Conservation (phyloP, 345 rosid genomes). For the Rhizophora mangle region DNA sequence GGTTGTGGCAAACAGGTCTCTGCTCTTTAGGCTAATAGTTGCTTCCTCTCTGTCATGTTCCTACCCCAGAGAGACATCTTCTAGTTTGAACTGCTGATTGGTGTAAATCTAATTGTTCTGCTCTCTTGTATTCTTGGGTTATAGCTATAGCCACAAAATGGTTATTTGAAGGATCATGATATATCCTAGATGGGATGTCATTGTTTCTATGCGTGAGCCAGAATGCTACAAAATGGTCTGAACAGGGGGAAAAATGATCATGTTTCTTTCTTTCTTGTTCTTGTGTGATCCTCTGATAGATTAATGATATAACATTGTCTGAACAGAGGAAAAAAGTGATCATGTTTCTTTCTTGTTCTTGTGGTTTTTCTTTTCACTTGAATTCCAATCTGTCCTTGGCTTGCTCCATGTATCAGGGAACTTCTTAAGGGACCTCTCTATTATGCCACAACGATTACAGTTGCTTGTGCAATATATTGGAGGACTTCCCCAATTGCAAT, state of each 20-base stretch:
- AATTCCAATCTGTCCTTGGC: conserved; percentile 4
- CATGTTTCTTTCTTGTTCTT: background rate
- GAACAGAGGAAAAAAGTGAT: background rate
- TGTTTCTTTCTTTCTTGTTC: background rate
- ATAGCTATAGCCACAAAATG: background rate
- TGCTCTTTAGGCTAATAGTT: background rate
- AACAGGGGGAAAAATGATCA: background rate
- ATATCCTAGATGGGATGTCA: background rate
- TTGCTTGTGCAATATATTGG: conserved; percentile 66
- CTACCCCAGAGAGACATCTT: background rate
- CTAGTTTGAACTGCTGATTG: background rate
- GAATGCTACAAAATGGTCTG: background rate
- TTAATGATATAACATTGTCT: background rate
- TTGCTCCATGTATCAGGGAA: conserved; percentile 58
- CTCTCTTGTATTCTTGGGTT: background rate
- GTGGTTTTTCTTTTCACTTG: background rate
- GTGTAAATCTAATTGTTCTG: background rate
- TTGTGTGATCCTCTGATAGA: background rate
- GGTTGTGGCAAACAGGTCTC: background rate
- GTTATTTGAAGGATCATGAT: background rate
- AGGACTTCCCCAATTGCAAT: conserved; percentile 71
- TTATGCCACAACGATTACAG: conserved; percentile 58
- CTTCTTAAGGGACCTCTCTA: conserved; percentile 91
- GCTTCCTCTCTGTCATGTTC: background rate
- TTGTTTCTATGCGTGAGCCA: background rate